Evolutionary conservation across 2,329 filamentous ascomycete genomes (phyloP), one percentile per base, ranked within the genome.

Genomic region (Colletotrichum sp.): DNA sequence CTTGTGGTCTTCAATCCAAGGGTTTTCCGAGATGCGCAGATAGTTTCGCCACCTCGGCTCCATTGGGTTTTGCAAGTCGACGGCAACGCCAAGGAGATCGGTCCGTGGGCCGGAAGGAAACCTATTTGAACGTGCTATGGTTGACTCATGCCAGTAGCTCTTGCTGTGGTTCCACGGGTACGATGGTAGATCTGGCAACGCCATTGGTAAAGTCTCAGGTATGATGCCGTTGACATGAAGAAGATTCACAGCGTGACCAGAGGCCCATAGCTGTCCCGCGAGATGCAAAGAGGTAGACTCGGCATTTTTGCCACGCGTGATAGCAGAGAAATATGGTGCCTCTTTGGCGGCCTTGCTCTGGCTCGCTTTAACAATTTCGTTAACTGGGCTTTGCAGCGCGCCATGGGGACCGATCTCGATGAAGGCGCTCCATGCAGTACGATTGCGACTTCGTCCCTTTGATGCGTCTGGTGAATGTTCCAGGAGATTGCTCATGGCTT

Each of bases 1-100:
- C 18, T 80, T 79, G 79, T 89, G 89, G 76, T 89, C 87, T 71
- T 86, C 80, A 16, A 87, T 83, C 74, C 89, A 89, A 9, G 89
- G 84, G 16, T 86, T 74, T 39, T 87, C 83, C 7, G 81, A 79
- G 2, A 84, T 73, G 0, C 77, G 76, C 12, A 78, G 16, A 14
- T 43, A 66, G 28, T 78, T 77, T 3, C 72, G 68, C 76, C 76
- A 78, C 4, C 36, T 39, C 0, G 74, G 73, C 8, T 74, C 69
- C 26, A 52, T 52, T 13, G 57, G 57, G 14, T 68, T 68, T 4
- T 67, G 68, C 8, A 67, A 18, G 7, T 39, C 26, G 14, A 67
- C 43, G 10, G 39, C 60, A 13, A 32, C 39, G 7, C 32, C 78
- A 70, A 48, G 71, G 16, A 43, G 71, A 48, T 66, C 77, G n/a